Evolutionary conservation across 495 filamentous ascomycete species (phyloP).

Genomic region (Lindgomyces ingoldianus): DNA sequence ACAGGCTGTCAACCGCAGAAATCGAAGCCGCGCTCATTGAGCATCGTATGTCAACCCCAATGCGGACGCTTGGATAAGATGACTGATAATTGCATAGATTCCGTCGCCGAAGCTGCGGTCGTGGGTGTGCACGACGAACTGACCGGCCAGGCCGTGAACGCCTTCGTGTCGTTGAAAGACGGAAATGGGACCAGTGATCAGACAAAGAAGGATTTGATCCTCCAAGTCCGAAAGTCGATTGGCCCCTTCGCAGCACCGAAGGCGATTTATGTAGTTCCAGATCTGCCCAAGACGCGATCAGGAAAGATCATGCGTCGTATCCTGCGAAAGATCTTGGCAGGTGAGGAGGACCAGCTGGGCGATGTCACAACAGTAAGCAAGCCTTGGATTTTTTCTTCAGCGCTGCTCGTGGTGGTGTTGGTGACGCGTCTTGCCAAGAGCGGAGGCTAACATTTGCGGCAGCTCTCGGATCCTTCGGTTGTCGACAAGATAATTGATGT

Average conservation of each 20-base stretch:
- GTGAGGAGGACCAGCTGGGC: slow-evolving; percentile 94
- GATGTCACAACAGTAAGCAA: slow-evolving; percentile 82
- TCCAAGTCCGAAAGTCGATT: slow-evolving; percentile 95
- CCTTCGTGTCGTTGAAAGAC: slow-evolving; percentile 92
- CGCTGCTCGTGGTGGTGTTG: slow-evolving; percentile 8
- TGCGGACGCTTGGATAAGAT: background rate
- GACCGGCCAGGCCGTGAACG: slow-evolving; percentile 95
- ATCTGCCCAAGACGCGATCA: slow-evolving; percentile 92
- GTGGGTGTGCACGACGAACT: slow-evolving; percentile 92
- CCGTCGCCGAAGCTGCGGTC: slow-evolving; percentile 92
- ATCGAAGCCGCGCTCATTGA: slow-evolving; percentile 96
- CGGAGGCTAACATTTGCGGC: slow-evolving; percentile 26
- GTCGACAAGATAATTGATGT: slow-evolving; percentile 84
- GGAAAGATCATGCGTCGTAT: slow-evolving; percentile 99
- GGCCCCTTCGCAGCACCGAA: slow-evolving; percentile 97
- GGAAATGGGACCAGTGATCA: slow-evolving; percentile 76
- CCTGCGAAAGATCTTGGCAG: slow-evolving; percentile 91
- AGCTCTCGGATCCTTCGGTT: slow-evolving; percentile 88
- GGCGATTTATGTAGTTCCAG: slow-evolving; percentile 82
- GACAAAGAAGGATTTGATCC: slow-evolving; percentile 85
- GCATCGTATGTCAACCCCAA: slow-evolving; percentile 59
- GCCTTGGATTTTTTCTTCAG: background rate
- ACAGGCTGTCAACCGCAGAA: slow-evolving; percentile 94
- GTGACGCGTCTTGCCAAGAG: slow-evolving; percentile 4
- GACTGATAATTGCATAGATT: slow-evolving; percentile 44